Conservation (phyloP, 2,329 filamentous ascomycete species). For the Polytolypa hystricis region DNA sequence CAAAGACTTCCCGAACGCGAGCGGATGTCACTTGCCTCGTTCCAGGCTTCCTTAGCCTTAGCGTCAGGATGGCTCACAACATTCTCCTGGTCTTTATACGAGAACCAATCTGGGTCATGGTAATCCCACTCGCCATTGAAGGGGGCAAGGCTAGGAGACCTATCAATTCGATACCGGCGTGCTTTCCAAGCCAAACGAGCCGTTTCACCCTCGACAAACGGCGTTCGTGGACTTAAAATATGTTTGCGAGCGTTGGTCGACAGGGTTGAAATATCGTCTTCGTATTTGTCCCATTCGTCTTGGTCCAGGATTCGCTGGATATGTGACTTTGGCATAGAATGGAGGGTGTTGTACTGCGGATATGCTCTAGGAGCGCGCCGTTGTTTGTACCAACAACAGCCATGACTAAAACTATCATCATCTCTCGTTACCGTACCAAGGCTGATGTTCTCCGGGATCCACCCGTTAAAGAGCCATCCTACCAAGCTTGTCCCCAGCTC, state of each 20-base stretch:
- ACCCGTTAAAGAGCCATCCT: constrained; percentile 8
- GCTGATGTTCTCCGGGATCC: constrained; percentile 9
- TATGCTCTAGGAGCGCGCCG: constrained; percentile 4
- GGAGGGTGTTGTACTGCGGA: constrained; percentile 6
- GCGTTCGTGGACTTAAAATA: constrained; percentile 4
- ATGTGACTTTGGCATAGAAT: constrained; percentile 9
- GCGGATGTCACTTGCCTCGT: too few species aligned
- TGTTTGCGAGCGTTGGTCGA: background rate
- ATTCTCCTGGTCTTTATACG: too few species aligned
- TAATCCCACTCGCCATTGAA: constrained; percentile 4
- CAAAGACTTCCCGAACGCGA: background rate
- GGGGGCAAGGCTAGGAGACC: constrained; percentile 2
- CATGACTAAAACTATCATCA: constrained; percentile 5
- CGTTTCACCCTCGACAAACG: constrained; percentile 5
- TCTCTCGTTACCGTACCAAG: constrained; percentile 2
- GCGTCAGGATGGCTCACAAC: too few species aligned
- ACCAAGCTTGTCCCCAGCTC: constrained; percentile 8
- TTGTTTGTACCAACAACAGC: constrained; percentile 11
- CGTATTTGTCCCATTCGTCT: constrained; percentile 4
- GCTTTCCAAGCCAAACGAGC: constrained; percentile 7
- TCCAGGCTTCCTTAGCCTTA: too few species aligned
- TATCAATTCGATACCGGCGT: constrained; percentile 2
- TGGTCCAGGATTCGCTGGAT: constrained; percentile 5
- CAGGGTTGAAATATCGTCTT: constrained; percentile 3
- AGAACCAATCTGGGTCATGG: constrained; percentile 9